Evolutionary conservation across 345 rosid genomes (phyloP), one percentile per base, ranked within the genome.

Genomic region (Populus nigra): DNA sequence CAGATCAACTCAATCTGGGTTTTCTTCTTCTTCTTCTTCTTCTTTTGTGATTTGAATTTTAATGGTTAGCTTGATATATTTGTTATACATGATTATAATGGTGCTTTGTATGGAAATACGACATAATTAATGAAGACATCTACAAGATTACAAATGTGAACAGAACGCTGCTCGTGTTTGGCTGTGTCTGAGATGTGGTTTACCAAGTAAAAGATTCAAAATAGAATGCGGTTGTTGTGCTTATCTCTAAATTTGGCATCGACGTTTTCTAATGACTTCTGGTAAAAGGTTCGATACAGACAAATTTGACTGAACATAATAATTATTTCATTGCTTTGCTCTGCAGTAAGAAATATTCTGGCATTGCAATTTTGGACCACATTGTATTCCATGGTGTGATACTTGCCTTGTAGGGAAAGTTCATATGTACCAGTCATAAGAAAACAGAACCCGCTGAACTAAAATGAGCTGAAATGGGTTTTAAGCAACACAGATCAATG

Each of bases 1-100:
- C 78, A 47, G 82, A 85, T 77, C 72, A 5, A 1, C 43, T 61
- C 61, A 20, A 68, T 79, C 76, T 36, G 62, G 50, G 10, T 20
- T 57, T 35, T 23, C 29, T 23, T 2, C 29, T 5, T 25, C 29
- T 23, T 2, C 29, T 5, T 25, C 7, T 67, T 39, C 33, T 33
- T 33, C 36, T 20, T 53, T 57, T 72, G 5, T 62, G 12, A 36
- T 76, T 50, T 43, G 29, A 16, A 9, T 53, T 39, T 39, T 69
- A 17, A 41, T 61, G 23, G 23, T 73, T 36, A 29, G 72, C n/a
- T n/a, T 25, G 41, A 22, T 47, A 49, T 78, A 31, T 72, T 73
- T 76, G 72, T 82, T 73, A 27, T 49, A 70, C 45, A 53, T 16
- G 1, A 13, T 25, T 45, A 43, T 68, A 20, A 36, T 72, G 71